Percentiles rank a stretch among this genome's conserved stretches.
Conservation (phyloP, 2,329 filamentous ascomycete species). For the Dactylellina haptotyla region DNA sequence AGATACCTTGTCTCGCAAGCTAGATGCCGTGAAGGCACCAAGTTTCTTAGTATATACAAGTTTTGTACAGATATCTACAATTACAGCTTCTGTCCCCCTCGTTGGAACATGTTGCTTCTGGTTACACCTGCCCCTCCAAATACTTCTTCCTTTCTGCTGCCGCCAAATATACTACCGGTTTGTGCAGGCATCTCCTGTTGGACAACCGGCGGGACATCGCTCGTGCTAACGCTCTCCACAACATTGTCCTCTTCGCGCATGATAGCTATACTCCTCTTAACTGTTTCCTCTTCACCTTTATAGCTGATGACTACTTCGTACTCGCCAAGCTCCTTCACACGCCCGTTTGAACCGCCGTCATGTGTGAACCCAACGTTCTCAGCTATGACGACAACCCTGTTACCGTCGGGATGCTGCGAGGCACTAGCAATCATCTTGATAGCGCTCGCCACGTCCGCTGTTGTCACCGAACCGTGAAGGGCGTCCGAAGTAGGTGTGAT, state of each 20-base stretch:
- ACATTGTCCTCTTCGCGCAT: slow-evolving; percentile 60
- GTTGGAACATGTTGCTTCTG: not conserved
- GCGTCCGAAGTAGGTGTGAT: slow-evolving; percentile 60
- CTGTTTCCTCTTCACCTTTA: slow-evolving; percentile 62
- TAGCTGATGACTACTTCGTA: slow-evolving; percentile 67
- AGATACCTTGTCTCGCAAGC: too few relatives aligned
- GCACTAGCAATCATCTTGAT: slow-evolving; percentile 64
- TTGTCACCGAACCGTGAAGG: slow-evolving; percentile 67
- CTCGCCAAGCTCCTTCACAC: slow-evolving; percentile 67
- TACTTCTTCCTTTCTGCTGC: not conserved
- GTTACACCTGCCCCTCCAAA: not conserved
- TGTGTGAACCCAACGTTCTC: slow-evolving; percentile 66
- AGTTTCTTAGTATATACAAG: not conserved
- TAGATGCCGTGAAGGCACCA: too few relatives aligned
- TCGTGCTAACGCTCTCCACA: not conserved
- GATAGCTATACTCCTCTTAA: slow-evolving; percentile 63
- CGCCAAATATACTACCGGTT: slow-evolving; percentile 11
- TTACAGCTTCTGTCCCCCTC: slow-evolving; percentile 5
- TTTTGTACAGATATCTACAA: slow-evolving; percentile 5
- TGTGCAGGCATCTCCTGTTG: not conserved
- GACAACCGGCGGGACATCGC: not conserved
- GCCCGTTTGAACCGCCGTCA: slow-evolving; percentile 60
- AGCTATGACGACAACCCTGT: slow-evolving; percentile 65
- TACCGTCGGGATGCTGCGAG: slow-evolving; percentile 65
- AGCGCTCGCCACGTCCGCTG: slow-evolving; percentile 65